Conservation (phyloP, 768 basidiomycete genomes). For the Phallus indusiatus region DNA sequence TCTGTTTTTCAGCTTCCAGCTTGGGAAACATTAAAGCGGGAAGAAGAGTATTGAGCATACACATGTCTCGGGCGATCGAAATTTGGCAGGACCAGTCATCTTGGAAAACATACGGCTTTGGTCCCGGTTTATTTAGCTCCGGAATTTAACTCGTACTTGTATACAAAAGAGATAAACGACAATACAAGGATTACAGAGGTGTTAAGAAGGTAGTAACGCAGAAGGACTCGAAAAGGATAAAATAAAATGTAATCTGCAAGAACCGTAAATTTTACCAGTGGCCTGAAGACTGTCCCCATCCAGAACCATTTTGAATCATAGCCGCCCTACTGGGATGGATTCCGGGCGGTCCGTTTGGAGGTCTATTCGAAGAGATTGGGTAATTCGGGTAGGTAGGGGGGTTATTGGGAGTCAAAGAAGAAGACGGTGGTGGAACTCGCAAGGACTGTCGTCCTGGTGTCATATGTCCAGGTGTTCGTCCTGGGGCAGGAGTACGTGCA, state of each 20-base stretch:
- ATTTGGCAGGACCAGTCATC: no score
- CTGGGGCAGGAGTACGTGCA: constrained; percentile 57
- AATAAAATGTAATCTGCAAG: background rate
- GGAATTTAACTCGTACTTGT: background rate
- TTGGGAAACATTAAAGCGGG: constrained; percentile 15
- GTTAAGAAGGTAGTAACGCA: background rate
- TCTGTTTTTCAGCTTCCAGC: constrained; percentile 15
- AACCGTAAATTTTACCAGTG: background rate
- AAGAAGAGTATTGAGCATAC: background rate
- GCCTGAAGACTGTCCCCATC: constrained; percentile 16
- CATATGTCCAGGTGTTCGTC: constrained; percentile 22
- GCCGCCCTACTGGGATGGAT: constrained; percentile 62
- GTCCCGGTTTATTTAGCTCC: no score
- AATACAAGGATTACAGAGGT: background rate
- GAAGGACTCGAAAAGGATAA: background rate
- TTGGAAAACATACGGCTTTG: no score
- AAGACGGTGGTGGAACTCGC: constrained; percentile 73
- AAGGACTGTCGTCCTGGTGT: constrained; percentile 77
- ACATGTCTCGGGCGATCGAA: no score
- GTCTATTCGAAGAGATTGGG: constrained; percentile 26
- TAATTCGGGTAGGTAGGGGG: constrained; percentile 19
- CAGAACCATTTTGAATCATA: constrained; percentile 43
- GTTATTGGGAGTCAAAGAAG: constrained; percentile 41
- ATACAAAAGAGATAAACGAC: background rate
- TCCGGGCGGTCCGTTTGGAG: constrained; percentile 27